Percentiles rank a stretch among this genome's conserved stretches.
These are phyloP conservation scores for Peribolospora kevripleyi DNA, from an alignment of 768 basidiomycete genomes.

Conservation along the genomic window DNA sequence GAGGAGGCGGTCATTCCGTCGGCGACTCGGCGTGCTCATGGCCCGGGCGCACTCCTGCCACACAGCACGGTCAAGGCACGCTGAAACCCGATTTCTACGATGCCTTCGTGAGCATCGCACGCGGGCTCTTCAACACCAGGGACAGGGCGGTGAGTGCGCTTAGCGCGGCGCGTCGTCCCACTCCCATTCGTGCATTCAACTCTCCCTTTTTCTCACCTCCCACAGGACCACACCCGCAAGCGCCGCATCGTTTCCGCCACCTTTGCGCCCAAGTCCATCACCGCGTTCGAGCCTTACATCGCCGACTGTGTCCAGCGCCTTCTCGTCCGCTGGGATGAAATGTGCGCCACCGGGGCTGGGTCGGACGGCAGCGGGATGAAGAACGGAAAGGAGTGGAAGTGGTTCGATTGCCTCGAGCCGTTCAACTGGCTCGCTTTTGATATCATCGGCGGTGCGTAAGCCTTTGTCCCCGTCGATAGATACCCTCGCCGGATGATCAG, in stretches of 20 bases:
- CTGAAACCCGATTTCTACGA: slow-evolving; percentile 34
- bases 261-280: slow-evolving; percentile 4
- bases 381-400: too few species aligned
- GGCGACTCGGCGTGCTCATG: too few species aligned
- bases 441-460: slow-evolving; percentile 31
- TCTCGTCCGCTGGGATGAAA: neutral
- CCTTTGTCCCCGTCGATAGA: neutral
- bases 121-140: slow-evolving; percentile 18
- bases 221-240: slow-evolving; percentile 70
- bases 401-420: slow-evolving; percentile 8
- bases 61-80: slow-evolving; percentile 47
- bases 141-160: slow-evolving; percentile 3
- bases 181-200: neutral
- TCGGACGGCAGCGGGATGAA: too few species aligned
- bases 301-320: neutral
- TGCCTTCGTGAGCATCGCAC: slow-evolving; percentile 39
- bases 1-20: too few species aligned
- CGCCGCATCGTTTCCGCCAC: slow-evolving; percentile 54
- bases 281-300: neutral
- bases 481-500: neutral
- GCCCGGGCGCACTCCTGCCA: neutral
- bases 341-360: neutral
- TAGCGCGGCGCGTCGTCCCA: neutral
- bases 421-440: slow-evolving; percentile 44
- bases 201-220: slow-evolving; percentile 38